Evolutionary conservation across 2,329 filamentous ascomycete genomes (phyloP).

Genomic region (Aureobasidium sp.): DNA sequence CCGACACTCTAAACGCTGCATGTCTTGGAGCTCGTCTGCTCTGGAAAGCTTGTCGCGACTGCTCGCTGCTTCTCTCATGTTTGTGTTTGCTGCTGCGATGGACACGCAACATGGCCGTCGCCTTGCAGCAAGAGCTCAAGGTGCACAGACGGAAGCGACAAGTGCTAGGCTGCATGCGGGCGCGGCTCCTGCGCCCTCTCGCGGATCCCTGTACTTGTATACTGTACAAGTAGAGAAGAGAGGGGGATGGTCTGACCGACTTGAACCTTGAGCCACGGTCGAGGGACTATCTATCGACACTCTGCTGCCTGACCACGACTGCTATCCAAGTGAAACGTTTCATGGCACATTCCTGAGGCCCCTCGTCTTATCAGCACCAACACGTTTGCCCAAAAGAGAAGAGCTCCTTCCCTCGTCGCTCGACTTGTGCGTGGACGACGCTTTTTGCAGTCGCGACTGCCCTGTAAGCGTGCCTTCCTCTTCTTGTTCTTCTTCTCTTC

Average conservation of each 20-base stretch:
- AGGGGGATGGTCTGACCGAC: neutral
- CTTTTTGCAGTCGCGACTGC: neutral
- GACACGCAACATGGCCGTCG: neutral
- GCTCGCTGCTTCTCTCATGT: neutral
- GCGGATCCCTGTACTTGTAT: neutral
- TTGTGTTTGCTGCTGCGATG: neutral
- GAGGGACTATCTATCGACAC: neutral
- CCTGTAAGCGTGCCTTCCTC: neutral
- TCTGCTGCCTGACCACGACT: neutral
- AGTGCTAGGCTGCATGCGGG: neutral
- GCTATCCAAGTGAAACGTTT: neutral
- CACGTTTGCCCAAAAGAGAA: neutral
- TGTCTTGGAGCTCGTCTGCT: neutral
- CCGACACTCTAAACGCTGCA: constrained; percentile 2
- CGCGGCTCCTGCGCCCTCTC: neutral
- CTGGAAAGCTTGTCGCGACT: neutral
- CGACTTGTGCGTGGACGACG: neutral
- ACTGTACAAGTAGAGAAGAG: neutral
- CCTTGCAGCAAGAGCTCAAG: neutral
- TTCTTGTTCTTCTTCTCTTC: neutral
- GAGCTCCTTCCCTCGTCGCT: neutral
- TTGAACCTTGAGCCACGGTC: neutral
- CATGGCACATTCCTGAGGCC: constrained; percentile 2
- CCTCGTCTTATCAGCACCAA: neutral
- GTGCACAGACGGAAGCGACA: neutral